A percentile compares a stretch with the other conserved stretches of the same genome.
These are phyloP conservation scores for Hypoxylon sp. DNA, from an alignment of 2,329 filamentous ascomycete genomes.

Conservation along the genomic window DNA sequence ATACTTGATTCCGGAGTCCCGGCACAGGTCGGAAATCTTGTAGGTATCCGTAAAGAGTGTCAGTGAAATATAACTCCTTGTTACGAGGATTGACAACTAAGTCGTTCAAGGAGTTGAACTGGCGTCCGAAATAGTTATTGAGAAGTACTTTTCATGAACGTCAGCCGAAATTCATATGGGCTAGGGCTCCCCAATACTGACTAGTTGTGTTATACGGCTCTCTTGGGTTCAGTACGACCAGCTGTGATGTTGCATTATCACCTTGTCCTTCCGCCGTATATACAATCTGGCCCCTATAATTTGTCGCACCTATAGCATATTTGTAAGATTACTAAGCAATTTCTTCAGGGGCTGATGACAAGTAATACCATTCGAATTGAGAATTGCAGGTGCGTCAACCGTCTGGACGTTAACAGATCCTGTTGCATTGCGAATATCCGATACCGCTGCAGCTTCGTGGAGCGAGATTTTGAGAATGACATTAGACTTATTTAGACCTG, in stretches of 20 bases:
- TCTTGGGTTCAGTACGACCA: slow-evolving; percentile 61
- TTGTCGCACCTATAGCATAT: slow-evolving; percentile 60
- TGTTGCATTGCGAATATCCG: slow-evolving; percentile 56
- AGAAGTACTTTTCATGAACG: slow-evolving; percentile 60
- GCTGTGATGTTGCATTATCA: slow-evolving; percentile 56
- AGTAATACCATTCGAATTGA: slow-evolving; percentile 65
- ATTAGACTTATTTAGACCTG: slow-evolving; percentile 64
- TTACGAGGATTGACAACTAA: slow-evolving; percentile 67
- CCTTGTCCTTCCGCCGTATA: slow-evolving; percentile 68
- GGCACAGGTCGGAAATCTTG: slow-evolving; percentile 70
- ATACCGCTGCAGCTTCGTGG: slow-evolving; percentile 59
- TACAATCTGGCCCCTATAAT: slow-evolving; percentile 65
- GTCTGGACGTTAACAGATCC: slow-evolving; percentile 60
- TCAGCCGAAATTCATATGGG: slow-evolving; percentile 3
- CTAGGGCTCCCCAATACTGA: slow-evolving; percentile 46
- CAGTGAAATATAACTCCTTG: slow-evolving; percentile 75
- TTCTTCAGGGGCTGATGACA: not conserved
- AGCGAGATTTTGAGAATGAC: slow-evolving; percentile 67
- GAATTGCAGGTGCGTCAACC: slow-evolving; percentile 61
- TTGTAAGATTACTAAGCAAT: not conserved
- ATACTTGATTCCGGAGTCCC: slow-evolving; percentile 70
- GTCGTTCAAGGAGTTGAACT: slow-evolving; percentile 74
- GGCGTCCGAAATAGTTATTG: slow-evolving; percentile 71
- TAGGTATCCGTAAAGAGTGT: slow-evolving; percentile 70
- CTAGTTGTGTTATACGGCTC: slow-evolving; percentile 66